Evolutionary conservation across 306 rosid species (phyloP).

Genomic region (Cyamopsis tetragonoloba): DNA sequence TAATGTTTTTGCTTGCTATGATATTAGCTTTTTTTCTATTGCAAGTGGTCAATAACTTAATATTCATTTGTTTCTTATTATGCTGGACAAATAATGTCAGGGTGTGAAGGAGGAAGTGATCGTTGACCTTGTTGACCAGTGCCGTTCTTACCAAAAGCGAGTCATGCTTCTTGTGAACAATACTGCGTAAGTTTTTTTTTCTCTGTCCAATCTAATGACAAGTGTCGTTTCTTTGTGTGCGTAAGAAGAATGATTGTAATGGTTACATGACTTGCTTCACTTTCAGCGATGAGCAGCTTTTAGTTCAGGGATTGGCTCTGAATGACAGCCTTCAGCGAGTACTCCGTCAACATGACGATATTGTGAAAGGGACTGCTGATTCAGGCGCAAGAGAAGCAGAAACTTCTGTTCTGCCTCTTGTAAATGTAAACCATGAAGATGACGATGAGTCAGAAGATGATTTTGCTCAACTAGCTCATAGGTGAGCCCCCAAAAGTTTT

Average conservation of each 20-base stretch:
- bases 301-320: slow-evolving; percentile 70
- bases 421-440: slow-evolving; percentile 77
- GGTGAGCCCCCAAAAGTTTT: slow-evolving; percentile 45
- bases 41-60: slow-evolving; percentile 13
- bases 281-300: slow-evolving; percentile 80
- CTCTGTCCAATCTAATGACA: background rate
- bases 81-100: slow-evolving; percentile 46
- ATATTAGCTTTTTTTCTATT: background rate
- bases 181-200: slow-evolving; percentile 50
- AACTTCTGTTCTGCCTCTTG: slow-evolving; percentile 58
- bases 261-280: slow-evolving; percentile 29
- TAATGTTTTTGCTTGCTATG: background rate
- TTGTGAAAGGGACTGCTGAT: slow-evolving; percentile 50
- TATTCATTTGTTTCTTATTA: slow-evolving; percentile 10
- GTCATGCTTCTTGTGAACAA: slow-evolving; percentile 87
- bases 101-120: slow-evolving; percentile 86
- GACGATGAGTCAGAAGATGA: slow-evolving; percentile 89
- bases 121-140: slow-evolving; percentile 95
- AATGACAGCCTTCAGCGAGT: slow-evolving; percentile 88
- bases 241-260: slow-evolving; percentile 22
- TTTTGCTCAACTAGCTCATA: slow-evolving; percentile 75
- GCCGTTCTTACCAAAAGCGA: slow-evolving; percentile 82
- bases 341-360: slow-evolving; percentile 62
- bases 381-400: slow-evolving; percentile 46
- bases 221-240: slow-evolving; percentile 1